Percentiles rank a stretch among this genome's conserved stretches.
Conservation (phyloP, 768 basidiomycete genomes). For the Tubosaeta brunneosetosa region DNA sequence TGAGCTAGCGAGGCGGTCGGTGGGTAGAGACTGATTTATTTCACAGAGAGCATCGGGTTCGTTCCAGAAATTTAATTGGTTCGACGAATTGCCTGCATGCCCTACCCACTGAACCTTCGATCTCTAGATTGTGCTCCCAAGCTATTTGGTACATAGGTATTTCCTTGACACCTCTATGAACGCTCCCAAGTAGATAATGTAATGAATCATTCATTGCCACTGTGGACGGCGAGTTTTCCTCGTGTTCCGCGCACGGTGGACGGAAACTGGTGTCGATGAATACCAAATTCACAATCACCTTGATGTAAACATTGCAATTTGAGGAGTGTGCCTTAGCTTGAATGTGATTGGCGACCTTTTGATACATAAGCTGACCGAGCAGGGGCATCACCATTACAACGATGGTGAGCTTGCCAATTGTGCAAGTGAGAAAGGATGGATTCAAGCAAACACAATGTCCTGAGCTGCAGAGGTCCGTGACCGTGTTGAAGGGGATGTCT, state of each 20-base stretch:
- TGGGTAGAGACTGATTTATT: background rate
- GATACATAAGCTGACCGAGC: too few relatives aligned
- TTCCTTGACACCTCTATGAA: conserved; percentile 44
- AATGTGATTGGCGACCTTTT: too few relatives aligned
- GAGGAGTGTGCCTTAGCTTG: too few relatives aligned
- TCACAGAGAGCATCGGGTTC: background rate
- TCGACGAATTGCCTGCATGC: background rate
- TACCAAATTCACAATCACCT: background rate
- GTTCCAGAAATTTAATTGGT: background rate
- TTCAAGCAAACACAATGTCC: too few relatives aligned
- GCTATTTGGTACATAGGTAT: conserved; percentile 32
- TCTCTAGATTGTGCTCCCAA: conserved; percentile 36
- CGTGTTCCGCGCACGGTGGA: conserved; percentile 31
- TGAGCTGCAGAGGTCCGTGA: too few relatives aligned
- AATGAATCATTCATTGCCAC: conserved; percentile 41
- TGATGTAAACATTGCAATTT: too few relatives aligned
- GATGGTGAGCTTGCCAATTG: too few relatives aligned
- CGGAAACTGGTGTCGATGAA: too few relatives aligned
- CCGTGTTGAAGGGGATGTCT: too few relatives aligned
- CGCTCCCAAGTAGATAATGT: conserved; percentile 24
- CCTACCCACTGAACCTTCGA: conserved; percentile 49
- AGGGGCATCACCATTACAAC: too few relatives aligned
- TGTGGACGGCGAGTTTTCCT: conserved; percentile 41
- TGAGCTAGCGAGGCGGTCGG: background rate
- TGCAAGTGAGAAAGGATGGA: too few relatives aligned